These are phyloP conservation scores for Nymphaea thermarum DNA, from an alignment of 164 flowering plant genomes.

Conservation along the genomic window DNA sequence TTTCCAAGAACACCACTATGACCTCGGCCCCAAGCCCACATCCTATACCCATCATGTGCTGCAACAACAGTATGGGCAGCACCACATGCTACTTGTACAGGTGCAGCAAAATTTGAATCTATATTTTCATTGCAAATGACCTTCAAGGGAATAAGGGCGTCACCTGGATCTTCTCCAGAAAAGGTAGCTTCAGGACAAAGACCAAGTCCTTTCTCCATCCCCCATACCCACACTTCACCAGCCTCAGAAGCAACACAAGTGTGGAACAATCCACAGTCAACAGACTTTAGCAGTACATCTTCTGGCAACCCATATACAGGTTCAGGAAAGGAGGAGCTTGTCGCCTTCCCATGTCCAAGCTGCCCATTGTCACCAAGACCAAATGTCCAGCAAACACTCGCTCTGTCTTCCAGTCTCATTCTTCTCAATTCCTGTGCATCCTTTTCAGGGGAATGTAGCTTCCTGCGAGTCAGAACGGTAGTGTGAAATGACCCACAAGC, in stretches of 20 bases:
- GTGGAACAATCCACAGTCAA: slow-evolving; percentile 86
- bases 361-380: slow-evolving; percentile 91
- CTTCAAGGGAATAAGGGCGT: slow-evolving; percentile 49
- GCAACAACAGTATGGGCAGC: slow-evolving; percentile 84
- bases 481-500: slow-evolving; percentile 90
- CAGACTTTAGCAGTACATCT: slow-evolving; percentile 34
- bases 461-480: slow-evolving; percentile 46
- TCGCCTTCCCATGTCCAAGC: slow-evolving; percentile 81
- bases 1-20: slow-evolving; percentile 75
- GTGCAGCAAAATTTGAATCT: slow-evolving; percentile 37
- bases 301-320: slow-evolving; percentile 48
- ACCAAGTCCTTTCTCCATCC: slow-evolving; percentile 93
- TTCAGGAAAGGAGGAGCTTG: slow-evolving; percentile 33
- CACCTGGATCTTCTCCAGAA: slow-evolving; percentile 58
- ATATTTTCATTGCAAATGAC: slow-evolving; percentile 19
- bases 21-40: slow-evolving; percentile 94
- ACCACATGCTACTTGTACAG: slow-evolving; percentile 77
- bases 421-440: neutral
- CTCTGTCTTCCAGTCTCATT: slow-evolving; percentile 9
- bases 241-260: slow-evolving; percentile 65
- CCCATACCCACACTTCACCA: slow-evolving; percentile 95
- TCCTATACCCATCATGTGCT: slow-evolving; percentile 42
- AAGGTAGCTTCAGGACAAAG: slow-evolving; percentile 73
- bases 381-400: slow-evolving; percentile 76
- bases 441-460: slow-evolving; percentile 12